Evolutionary conservation across 129 eudicot species (phyloP), one percentile per base, ranked within the genome.

Genomic region (Lactuca saligna): DNA sequence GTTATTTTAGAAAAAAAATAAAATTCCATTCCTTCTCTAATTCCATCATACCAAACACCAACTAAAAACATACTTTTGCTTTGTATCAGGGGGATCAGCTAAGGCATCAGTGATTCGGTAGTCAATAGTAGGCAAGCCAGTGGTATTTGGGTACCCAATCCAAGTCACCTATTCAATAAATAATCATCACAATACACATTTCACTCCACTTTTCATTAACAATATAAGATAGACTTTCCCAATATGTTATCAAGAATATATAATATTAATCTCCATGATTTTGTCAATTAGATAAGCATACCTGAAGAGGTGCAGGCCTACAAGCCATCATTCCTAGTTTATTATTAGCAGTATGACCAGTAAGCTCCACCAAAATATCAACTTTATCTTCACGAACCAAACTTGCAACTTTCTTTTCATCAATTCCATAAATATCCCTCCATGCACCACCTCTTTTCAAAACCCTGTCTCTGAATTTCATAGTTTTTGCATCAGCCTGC

Each of bases 291-390:
- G 29, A 25, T 25, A 50, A 46, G 57, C 74, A 65, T 79, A 87
- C 98, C 98, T 92, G 96, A 66, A 92, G 76, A 71, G 98, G 98
- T 29, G 96, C 96, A 81, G 98, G 95, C 8, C 88, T 85, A 72
- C 98, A 92, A 75, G 98, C 96, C 95, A 92, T 82, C 91, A 83
- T 92, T 63, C 98, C 98, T 71, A 92, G 68, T 81, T 92, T 92
- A 81, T 92, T 92, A 68, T 92, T 92, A 71, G 98, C 98, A 46
- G 98, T 92, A 73, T 89, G 98, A 57, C 98, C 96, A 62, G 98
- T 93, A 66, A 93, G 90, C 76, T 93, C 98, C 60, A 89, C 98
- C 88, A 93, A 78, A 75, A 93, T 93, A 75, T 93, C 98, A 75
- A 89, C 86, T 73, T 89, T 87, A 75, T 93, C 98, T 75, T 93